Evolutionary conservation across 257 asterid genomes (phyloP).

Genomic region (Henckelia pumila): DNA sequence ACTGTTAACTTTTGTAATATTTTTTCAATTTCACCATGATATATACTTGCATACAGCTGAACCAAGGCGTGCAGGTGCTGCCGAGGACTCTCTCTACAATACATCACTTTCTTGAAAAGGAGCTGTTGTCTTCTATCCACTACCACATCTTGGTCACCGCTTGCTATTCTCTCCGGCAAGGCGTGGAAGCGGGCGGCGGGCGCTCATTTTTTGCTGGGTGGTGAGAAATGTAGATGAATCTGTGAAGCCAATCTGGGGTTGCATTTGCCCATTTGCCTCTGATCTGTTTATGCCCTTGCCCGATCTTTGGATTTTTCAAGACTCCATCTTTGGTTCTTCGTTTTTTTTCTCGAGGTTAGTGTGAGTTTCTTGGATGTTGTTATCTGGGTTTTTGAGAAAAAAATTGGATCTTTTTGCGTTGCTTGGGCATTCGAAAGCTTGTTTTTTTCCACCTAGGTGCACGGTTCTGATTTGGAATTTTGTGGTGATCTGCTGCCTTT

Average conservation of each 20-base stretch:
- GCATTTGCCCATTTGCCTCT: constrained; percentile 24
- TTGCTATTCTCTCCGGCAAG: constrained; percentile 22
- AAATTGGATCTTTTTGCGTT: background rate
- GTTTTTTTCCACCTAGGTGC: background rate
- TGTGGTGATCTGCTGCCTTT: background rate
- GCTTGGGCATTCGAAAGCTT: constrained; percentile 11
- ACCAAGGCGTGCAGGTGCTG: background rate
- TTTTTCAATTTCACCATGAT: background rate
- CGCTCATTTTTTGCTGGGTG: constrained; percentile 19
- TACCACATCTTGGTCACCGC: background rate
- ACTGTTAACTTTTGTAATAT: no score
- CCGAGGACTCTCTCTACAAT: background rate
- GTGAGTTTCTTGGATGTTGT: background rate
- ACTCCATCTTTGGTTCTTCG: constrained; percentile 18
- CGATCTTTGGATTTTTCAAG: constrained; percentile 40
- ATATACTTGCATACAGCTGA: background rate
- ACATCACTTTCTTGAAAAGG: background rate
- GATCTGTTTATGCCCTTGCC: constrained; percentile 37
- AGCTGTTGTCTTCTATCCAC: background rate
- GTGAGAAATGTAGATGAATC: constrained; percentile 20
- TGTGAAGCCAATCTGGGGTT: constrained; percentile 24
- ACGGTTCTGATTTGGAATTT: constrained; percentile 8
- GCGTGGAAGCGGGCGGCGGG: constrained; percentile 32
- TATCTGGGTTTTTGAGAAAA: background rate
- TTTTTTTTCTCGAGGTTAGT: constrained; percentile 7